These are phyloP conservation scores for Hypoxylon sp. DNA, from an alignment of 2,329 filamentous ascomycete genomes.

Conservation along the genomic window DNA sequence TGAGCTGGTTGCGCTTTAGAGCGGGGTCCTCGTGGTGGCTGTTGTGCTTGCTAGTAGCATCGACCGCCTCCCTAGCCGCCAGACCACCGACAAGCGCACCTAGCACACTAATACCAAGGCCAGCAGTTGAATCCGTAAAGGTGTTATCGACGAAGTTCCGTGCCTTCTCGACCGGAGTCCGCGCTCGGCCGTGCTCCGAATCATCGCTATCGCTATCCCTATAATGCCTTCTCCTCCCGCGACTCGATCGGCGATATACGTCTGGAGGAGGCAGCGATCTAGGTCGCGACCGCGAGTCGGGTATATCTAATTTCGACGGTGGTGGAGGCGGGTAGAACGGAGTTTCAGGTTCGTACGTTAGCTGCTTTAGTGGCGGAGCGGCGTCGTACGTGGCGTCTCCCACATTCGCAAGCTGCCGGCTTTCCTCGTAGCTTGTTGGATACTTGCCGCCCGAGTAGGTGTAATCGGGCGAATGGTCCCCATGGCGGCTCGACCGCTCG, in stretches of 20 bases:
- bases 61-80: slow-evolving; percentile 65
- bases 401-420: slow-evolving; percentile 40
- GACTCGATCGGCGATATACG: slow-evolving; percentile 39
- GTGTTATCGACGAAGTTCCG: slow-evolving; percentile 61
- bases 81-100: slow-evolving; percentile 70
- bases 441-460: slow-evolving; percentile 34
- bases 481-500: slow-evolving; percentile 40
- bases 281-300: slow-evolving; percentile 49
- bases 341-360: slow-evolving; percentile 62
- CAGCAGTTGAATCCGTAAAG: slow-evolving; percentile 65
- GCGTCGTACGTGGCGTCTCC: slow-evolving; percentile 43
- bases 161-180: slow-evolving; percentile 59
- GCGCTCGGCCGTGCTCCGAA: slow-evolving; percentile 47
- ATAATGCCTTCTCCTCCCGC: slow-evolving; percentile 32
- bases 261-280: slow-evolving; percentile 49
- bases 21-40: slow-evolving; percentile 50
- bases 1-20: slow-evolving; percentile 56
- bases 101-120: slow-evolving; percentile 66
- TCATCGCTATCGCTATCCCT: slow-evolving; percentile 47
- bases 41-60: slow-evolving; percentile 56
- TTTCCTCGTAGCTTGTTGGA: slow-evolving; percentile 39
- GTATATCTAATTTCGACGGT: slow-evolving; percentile 46
- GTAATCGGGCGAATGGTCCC: slow-evolving; percentile 42
- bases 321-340: slow-evolving; percentile 45
- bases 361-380: slow-evolving; percentile 39